Evolutionary conservation across 164 flowering plant species (phyloP), one percentile per base, ranked within the genome.

Genomic region (Macadamia tetraphylla): DNA sequence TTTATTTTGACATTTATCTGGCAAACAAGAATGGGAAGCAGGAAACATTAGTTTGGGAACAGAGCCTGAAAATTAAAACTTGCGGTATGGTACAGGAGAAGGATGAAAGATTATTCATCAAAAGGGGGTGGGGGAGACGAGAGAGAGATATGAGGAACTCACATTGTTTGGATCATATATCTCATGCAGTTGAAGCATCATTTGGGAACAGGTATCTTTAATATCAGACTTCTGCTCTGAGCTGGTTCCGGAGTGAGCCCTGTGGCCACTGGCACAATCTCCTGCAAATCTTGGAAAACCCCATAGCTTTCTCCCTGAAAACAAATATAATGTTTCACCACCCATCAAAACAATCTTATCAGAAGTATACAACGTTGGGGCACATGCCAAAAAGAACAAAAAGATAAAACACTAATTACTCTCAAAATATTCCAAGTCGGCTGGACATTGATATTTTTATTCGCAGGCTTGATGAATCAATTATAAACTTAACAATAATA

Each of bases 131-230:
- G 5, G 40, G 5, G 40, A 35, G 23, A 23, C 23, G n/a, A 23
- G 40, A 35, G 40, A 35, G 29, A 30, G 3, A 2, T 2, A 35
- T 3, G 11, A 62, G 43, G 42, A n/a, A 64, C 71, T 31, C 14
- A 85, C 99, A 88, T 90, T 90, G 67, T 92, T 86, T 56, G 96
- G 97, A 80, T 94, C 94, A 80, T 90, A 92, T 70, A 91, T 96
- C 74, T 90, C 96, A 64, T 90, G 92, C 48, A 94, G 94, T 80
- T 89, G 97, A 70, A 92, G 94, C 71, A 94, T 89, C 99, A 94
- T 90, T 74, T 94, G 98, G n/a, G 98, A 94, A 76, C 86, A 92
- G 9, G 92, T 81, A 79, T 94, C 98, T 9, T 91, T 81, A 48
- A 94, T 83, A 72, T 94, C 97, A 58, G 64, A 77, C 75, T 88